A percentile compares a stretch with the other conserved stretches of the same genome.
phyloP scores from a whole-genome alignment of 129 eudicot species.

The Chrysanthemum lavandulifolium region DNA sequence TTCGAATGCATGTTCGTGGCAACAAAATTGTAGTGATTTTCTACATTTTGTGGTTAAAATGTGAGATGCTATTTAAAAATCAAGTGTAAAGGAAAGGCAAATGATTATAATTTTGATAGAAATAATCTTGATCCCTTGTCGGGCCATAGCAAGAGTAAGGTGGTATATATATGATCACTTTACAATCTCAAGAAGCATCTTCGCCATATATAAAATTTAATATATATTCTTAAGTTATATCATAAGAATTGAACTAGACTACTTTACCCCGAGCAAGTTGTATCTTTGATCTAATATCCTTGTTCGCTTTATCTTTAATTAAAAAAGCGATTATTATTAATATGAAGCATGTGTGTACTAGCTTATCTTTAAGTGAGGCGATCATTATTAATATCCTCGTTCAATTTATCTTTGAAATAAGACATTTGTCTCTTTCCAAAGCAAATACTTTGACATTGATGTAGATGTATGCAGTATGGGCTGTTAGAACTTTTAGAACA shows the following conservation, averaged over 20 bases:
- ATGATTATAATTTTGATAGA: not conserved
- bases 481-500: no score
- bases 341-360: no score
- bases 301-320: not conserved
- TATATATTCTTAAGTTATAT: not conserved
- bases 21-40: no score
- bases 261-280: not conserved
- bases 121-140: not conserved
- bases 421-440: not conserved
- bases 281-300: not conserved
- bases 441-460: not conserved
- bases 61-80: not conserved
- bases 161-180: constrained; percentile 6
- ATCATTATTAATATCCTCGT: no score
- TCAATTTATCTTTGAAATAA: no score
- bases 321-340: no score
- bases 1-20: not conserved
- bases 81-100: constrained; percentile 1
- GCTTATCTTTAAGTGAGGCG: no score
- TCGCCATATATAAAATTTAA: not conserved
- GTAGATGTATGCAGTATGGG: not conserved
- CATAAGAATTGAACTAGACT: not conserved
- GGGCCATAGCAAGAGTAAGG: constrained; percentile 2
- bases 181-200: constrained; percentile 2
- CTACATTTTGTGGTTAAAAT: not conserved